These are phyloP conservation scores for Hortiboletus rubellus DNA, from an alignment of 1,284 basidiomycete genomes.

Conservation along the genomic window DNA sequence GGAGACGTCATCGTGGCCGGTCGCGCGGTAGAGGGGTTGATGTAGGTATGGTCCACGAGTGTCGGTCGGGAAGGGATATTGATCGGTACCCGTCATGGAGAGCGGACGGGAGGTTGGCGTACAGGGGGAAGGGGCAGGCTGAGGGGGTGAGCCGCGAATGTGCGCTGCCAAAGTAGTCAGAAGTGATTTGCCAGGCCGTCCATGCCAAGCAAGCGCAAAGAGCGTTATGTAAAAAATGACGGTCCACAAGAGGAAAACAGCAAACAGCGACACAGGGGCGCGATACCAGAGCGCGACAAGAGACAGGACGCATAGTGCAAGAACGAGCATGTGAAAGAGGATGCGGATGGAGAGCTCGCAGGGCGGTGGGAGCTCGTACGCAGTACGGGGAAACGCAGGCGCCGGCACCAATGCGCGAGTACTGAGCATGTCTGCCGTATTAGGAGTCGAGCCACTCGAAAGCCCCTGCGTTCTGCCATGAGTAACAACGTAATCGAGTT, in stretches of 20 bases:
- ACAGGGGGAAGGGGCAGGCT: constrained; percentile 25
- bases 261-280: constrained; percentile 57
- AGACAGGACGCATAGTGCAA: constrained; percentile 57
- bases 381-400: constrained; percentile 26
- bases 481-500: constrained; percentile 57
- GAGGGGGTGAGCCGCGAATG: constrained; percentile 39
- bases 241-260: constrained; percentile 63
- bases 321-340: constrained; percentile 56
- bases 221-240: constrained; percentile 56
- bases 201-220: constrained; percentile 54
- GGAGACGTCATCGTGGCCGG: constrained; percentile 48
- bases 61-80: constrained; percentile 48
- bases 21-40: constrained; percentile 56
- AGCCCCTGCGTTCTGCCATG: constrained; percentile 47
- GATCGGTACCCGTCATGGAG: constrained; percentile 43
- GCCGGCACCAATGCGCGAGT: constrained; percentile 42
- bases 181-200: constrained; percentile 56
- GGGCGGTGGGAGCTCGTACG: constrained; percentile 42
- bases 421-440: constrained; percentile 51
- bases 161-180: constrained; percentile 52
- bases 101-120: constrained; percentile 39
- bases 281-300: constrained; percentile 59
- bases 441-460: constrained; percentile 48
- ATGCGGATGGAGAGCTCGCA: constrained; percentile 48
- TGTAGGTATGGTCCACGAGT: constrained; percentile 57